phyloP scores from a whole-genome alignment of 2,329 filamentous ascomycete species.

The Trichoderma atroviride region DNA sequence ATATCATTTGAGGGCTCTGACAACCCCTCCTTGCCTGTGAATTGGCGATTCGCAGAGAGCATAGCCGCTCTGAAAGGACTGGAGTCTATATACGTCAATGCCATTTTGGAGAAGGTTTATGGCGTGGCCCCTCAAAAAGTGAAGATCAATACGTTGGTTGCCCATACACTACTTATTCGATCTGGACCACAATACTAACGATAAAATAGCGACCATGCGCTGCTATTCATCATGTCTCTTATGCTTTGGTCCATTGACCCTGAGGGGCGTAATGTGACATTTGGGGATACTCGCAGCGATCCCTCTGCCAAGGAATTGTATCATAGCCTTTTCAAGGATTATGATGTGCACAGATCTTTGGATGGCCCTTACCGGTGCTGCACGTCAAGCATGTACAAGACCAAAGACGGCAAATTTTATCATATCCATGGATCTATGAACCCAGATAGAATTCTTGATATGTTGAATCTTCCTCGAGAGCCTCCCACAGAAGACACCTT shows the following conservation, averaged over 20 bases:
- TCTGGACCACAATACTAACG: neutral
- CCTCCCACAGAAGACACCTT: neutral
- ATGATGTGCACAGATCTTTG: too few relatives aligned
- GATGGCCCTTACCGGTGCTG: constrained; percentile 31
- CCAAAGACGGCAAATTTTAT: constrained; percentile 29
- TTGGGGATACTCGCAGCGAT: neutral
- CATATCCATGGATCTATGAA: constrained; percentile 33
- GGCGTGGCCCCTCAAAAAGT: constrained; percentile 42
- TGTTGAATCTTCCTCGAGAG: constrained; percentile 25
- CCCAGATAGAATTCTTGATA: constrained; percentile 27
- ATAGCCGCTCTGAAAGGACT: constrained; percentile 52
- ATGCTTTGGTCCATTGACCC: constrained; percentile 15
- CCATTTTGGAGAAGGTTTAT: constrained; percentile 50
- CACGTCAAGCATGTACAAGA: constrained; percentile 31
- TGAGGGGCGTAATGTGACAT: neutral
- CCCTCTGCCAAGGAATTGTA: neutral
- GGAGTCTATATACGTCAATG: constrained; percentile 50
- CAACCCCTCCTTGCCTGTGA: constrained; percentile 48
- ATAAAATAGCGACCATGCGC: neutral
- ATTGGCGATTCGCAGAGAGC: constrained; percentile 60
- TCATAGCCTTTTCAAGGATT: too few relatives aligned
- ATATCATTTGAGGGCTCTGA: neutral
- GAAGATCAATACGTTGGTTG: constrained; percentile 48
- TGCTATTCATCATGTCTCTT: constrained; percentile 20
- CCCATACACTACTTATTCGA: neutral